Evolutionary conservation across 257 asterid species (phyloP), one percentile per base, ranked within the genome.

Genomic region (Scutellaria baicalensis): DNA sequence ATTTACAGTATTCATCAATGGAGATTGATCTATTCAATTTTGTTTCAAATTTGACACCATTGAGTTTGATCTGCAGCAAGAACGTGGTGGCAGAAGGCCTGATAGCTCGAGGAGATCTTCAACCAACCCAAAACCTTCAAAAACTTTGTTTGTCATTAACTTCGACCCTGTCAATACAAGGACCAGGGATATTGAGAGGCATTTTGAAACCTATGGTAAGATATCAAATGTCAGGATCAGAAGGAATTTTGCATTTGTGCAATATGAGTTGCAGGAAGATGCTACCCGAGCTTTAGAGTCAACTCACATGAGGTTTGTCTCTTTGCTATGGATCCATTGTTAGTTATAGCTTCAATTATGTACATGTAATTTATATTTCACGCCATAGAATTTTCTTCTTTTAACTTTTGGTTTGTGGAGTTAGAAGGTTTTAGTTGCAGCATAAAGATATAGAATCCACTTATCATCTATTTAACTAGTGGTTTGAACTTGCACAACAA

Each of bases 231-330:
- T 90, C 70, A 82, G 98, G 75, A 90, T 90, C 76, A 78, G 97
- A 78, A 92, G 88, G 82, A 90, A 90, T 71, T 92, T 92, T 27
- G 93, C 95, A 13, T 92, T 92, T 80, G 88, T 92, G 84, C 95
- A 88, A 67, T 92, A 59, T 61, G 97, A 90, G 77, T 59, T 73
- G 66, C 89, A 72, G 78, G 97, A 92, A 76, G 98, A 92, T 75
- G 98, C 98, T 63, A 86, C 82, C 68, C 84, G 84, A 59, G 98
- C 98, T 45, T 69, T 92, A 67, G 95, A 90, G 80, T 85, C 86
- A 1, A 83, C 89, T 16, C 80, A 92, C 75, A 81, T 75, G 85
- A 85, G 97, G 98, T 89, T 77, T 67, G 78, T 64, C 66, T 31
- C 48, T 42, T 35, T 39, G 10, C 51, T 27, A 11, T n/a, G 38